Percentiles rank a stretch among this genome's conserved stretches.
Conservation (phyloP, 805 yeast genomes). For the Ogataea siamensis region DNA sequence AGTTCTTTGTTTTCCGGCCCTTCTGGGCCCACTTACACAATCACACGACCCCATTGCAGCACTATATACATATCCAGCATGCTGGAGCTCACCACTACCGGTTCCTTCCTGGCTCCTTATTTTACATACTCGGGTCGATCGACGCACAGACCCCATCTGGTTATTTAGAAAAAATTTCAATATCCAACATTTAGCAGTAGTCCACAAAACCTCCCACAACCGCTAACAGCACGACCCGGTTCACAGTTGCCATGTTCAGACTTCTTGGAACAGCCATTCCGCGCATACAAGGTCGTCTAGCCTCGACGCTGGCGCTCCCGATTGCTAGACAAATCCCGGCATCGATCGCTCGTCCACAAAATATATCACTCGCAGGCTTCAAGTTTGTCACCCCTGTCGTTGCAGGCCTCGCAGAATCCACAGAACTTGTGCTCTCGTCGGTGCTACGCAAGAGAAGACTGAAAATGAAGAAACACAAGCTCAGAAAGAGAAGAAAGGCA, state of each 20-base stretch:
- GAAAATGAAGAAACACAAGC: constrained; percentile 97
- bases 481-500: constrained; percentile 94
- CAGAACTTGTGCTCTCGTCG: constrained; percentile 51
- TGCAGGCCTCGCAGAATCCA: constrained; percentile 9
- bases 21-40: too few species aligned
- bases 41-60: constrained; percentile 2
- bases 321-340: neutral
- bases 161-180: constrained; percentile 6
- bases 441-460: constrained; percentile 82
- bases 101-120: neutral
- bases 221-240: constrained; percentile 1
- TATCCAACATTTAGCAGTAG: neutral
- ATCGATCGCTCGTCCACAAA: neutral
- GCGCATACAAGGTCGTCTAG: constrained; percentile 8
- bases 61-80: constrained; percentile 1
- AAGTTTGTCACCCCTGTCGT: constrained; percentile 7
- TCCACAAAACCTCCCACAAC: neutral
- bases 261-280: constrained; percentile 6
- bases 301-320: constrained; percentile 7
- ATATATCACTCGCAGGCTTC: constrained; percentile 7
- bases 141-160: constrained; percentile 10
- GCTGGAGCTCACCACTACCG: neutral
- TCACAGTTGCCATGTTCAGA: constrained; percentile 6
- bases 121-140: constrained; percentile 5
- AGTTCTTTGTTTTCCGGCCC: neutral